A percentile compares a stretch with the other conserved stretches of the same genome.
Conservation (phyloP, 2,329 filamentous ascomycete species). For the Lasiodiplodia gonubiensis region DNA sequence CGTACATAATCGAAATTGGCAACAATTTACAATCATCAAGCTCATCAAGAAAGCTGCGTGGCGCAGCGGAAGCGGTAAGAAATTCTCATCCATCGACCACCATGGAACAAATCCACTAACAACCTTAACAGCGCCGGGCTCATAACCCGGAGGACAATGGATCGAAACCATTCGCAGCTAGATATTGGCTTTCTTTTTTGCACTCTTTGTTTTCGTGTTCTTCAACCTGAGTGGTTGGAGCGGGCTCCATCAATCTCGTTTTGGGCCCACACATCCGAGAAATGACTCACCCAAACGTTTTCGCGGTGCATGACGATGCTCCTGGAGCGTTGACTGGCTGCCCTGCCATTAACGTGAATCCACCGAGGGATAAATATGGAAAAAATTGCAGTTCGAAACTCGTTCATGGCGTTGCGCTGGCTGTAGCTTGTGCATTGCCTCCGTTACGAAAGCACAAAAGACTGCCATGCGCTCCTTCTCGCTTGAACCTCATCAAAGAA, state of each 20-base stretch:
- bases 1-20: background rate
- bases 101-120: constrained; percentile 6
- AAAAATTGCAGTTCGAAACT: constrained; percentile 18
- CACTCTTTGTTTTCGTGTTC: background rate
- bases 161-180: constrained; percentile 37
- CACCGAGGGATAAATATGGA: background rate
- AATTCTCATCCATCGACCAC: background rate
- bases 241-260: background rate
- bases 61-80: constrained; percentile 27
- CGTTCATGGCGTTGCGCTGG: background rate
- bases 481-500: background rate
- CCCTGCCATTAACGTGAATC: background rate
- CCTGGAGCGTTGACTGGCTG: constrained; percentile 1
- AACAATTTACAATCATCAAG: background rate
- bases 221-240: background rate
- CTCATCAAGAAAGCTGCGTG: constrained; percentile 25
- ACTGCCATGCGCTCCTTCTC: background rate
- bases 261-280: constrained; percentile 4
- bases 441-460: background rate
- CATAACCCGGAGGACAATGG: constrained; percentile 42
- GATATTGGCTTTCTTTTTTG: constrained; percentile 5
- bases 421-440: background rate
- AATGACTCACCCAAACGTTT: constrained; percentile 7
- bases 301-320: background rate
- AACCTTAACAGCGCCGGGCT: constrained; percentile 35